Base-by-base conservation (phyloP, 1,284 basidiomycete species). In the Marasmius fiardii region DNA sequence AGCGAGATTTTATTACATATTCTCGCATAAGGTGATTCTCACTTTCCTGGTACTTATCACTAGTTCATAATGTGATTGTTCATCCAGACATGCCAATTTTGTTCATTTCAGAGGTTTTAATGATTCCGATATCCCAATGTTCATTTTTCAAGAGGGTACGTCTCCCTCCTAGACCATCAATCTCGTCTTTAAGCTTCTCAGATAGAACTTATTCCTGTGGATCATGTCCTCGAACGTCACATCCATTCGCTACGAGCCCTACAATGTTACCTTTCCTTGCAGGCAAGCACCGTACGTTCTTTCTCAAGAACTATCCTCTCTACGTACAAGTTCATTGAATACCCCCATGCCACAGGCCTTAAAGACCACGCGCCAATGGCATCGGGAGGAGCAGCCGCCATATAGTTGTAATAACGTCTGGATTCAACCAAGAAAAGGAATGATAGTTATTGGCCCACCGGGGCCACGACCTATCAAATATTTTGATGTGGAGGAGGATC, bases 281-380 rank as follows among this genome's bases (percentile, higher is more conserved):
- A 41, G 14, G 39, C n/a, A 41, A 16, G 20, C 3, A 41, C 16
- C 2, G 39, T 41, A n/a, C 67, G 59, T 68, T 4, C 28, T 31
- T n/a, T 4, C 28, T 31, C 28, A 31, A 4, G 28, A 10, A 31
- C 28, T 31, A 31, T 31, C 28, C n/a, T n/a, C n/a, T 4, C 28
- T 31, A 31, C 28, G 10, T 10, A n/a, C n/a, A n/a, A 4, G 28
- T 31, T 31, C 28, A 31, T 31, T 31, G 5, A 31, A 31, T 31
- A 10, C 28, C 28, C 4, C 28, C 28, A 31, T 10, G 10, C 28
- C 28, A n/a, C n/a, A 31, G 28, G 28, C 28, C 28, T 10, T 31
- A 31, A 31, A 4, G 28, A 10, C 28, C 28, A 10, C 10, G 28
- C 28, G 10, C 5, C 5, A 31, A 4, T 31, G 28, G 28, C 28